Percentiles rank a stretch among this genome's conserved stretches.
These are phyloP conservation scores for Boletus pseudo-olivaceus DNA, from an alignment of 768 basidiomycete genomes.

Conservation along the genomic window DNA sequence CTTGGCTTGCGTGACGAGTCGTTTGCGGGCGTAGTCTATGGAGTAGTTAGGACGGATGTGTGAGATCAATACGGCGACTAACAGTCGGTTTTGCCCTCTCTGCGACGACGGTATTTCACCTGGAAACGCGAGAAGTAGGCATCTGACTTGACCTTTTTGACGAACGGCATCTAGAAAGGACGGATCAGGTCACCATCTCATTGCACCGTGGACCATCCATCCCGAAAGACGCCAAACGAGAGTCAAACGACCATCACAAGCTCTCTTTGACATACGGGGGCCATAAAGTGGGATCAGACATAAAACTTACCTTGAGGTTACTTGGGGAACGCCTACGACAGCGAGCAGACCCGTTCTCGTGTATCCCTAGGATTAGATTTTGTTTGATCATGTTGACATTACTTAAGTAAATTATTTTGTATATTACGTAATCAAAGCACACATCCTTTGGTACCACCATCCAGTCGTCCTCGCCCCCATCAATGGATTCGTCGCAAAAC, in stretches of 20 bases:
- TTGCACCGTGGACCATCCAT: conserved; percentile 30
- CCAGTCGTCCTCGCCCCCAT: neutral
- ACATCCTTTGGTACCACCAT: neutral
- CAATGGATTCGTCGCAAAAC: conserved; percentile 36
- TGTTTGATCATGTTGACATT: conserved; percentile 32
- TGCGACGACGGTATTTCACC: conserved; percentile 95
- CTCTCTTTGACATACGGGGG: neutral
- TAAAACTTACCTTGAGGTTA: conserved; percentile 39
- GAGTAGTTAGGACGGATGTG: conserved; percentile 7
- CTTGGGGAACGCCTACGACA: conserved; percentile 31
- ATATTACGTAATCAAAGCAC: conserved; percentile 16
- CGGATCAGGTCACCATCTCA: conserved; percentile 30
- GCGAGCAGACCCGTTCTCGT: conserved; percentile 15
- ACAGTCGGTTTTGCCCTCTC: conserved; percentile 99
- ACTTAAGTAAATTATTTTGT: neutral
- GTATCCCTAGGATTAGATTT: conserved; percentile 9
- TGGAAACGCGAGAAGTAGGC: conserved; percentile 99
- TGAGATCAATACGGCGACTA: conserved; percentile 25
- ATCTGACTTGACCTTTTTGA: conserved; percentile 94
- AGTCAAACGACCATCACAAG: neutral
- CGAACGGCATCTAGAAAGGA: conserved; percentile 78
- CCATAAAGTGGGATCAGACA: neutral
- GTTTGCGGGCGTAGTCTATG: conserved; percentile 94
- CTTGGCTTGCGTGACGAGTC: conserved; percentile 96
- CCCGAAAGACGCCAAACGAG: conserved; percentile 7